Base-by-base conservation (phyloP, 768 basidiomycete species). In the Termitomyces titanicus region DNA sequence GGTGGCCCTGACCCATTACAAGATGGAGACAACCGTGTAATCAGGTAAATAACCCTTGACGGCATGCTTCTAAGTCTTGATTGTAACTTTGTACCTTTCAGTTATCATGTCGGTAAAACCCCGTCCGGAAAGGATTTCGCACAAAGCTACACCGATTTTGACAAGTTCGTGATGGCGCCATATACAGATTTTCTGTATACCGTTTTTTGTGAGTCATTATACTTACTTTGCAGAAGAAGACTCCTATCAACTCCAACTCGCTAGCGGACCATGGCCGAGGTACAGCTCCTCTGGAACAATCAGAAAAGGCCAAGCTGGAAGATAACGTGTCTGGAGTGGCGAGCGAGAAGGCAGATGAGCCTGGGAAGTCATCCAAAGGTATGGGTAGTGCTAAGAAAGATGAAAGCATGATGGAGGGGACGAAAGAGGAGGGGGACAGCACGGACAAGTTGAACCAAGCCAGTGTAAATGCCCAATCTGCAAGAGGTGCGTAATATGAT, bases 141-240 rank as follows among this genome's bases (percentile, higher is more conserved):
- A 5, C 27, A 46, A 27, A 47, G 44, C 17, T 39, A 52, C 24
- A 6, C 10, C 1, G 50, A 55, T 38, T 59, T 59, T 17, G 35
- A 58, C 5, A 38, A 54, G 48, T 12, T 29, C 2, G 53, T 50
- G 17, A 47, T 58, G 20, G 37, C n/a, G 5, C 57, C 53, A 13
- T 58, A 45, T 46, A 54, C 48, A 5, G 48, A 54, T 12, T 58
- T 55, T 15, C 29, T 59, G 13, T 27, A 46, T 13, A 31, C 34
- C 2, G 38, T 55, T 10, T 59, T 47, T 27, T 25, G 40, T 59
- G 35, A 55, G 58, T 51, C 52, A 56, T n/a, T 12, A n/a, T 27
- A 24, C 6, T 1, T 5, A 7, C 13, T 7, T 12, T 7, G 24
- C 22, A 9, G 13, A 1, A 8, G 24, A 24, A 43, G 17, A 37